Evolutionary conservation across 495 filamentous ascomycete genomes (phyloP).

Genomic region (Aspergillus heteromorphus): DNA sequence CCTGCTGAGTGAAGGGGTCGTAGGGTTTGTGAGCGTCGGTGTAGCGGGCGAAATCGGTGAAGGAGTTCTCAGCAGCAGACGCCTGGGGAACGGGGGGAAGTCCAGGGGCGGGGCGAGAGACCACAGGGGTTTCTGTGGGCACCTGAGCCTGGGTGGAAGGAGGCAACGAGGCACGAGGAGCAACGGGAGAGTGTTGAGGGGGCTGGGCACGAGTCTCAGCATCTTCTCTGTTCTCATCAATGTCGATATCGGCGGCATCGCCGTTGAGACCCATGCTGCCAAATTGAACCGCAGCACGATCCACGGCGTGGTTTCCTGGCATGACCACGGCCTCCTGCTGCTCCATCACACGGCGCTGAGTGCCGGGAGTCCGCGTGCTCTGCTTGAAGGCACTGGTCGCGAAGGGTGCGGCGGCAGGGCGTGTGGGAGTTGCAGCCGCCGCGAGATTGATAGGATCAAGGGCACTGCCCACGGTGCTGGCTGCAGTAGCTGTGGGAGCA

Average conservation of each 20-base stretch:
- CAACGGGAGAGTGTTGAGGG: constrained; percentile 86
- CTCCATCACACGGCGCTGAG: constrained; percentile 77
- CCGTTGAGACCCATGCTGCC: constrained; percentile 91
- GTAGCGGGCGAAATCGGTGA: constrained; percentile 62
- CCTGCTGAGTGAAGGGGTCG: constrained; percentile 80
- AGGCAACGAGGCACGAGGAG: constrained; percentile 88
- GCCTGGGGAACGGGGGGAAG: constrained; percentile 62
- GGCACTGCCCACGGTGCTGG: constrained; percentile 85
- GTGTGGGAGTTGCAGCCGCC: constrained; percentile 53
- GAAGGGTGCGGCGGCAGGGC: constrained; percentile 60
- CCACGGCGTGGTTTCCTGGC: constrained; percentile 96
- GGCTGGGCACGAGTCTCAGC: constrained; percentile 92
- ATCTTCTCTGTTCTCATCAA: constrained; percentile 92
- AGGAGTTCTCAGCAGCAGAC: constrained; percentile 44
- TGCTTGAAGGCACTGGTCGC: constrained; percentile 74
- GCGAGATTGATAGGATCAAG: constrained; percentile 58
- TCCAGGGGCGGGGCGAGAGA: constrained; percentile 63
- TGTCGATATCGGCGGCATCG: constrained; percentile 64
- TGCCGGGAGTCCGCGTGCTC: constrained; percentile 64
- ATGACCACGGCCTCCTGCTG: constrained; percentile 97
- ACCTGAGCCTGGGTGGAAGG: constrained; percentile 54
- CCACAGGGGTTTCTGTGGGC: constrained; percentile 51
- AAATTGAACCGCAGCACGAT: constrained; percentile 93
- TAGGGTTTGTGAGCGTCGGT: constrained; percentile 74
- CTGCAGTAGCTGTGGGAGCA: constrained; percentile 71